Percentiles rank a stretch among this genome's conserved stretches.
phyloP scores from a whole-genome alignment of 2,329 filamentous ascomycete species.

The Botryotinia convoluta region DNA sequence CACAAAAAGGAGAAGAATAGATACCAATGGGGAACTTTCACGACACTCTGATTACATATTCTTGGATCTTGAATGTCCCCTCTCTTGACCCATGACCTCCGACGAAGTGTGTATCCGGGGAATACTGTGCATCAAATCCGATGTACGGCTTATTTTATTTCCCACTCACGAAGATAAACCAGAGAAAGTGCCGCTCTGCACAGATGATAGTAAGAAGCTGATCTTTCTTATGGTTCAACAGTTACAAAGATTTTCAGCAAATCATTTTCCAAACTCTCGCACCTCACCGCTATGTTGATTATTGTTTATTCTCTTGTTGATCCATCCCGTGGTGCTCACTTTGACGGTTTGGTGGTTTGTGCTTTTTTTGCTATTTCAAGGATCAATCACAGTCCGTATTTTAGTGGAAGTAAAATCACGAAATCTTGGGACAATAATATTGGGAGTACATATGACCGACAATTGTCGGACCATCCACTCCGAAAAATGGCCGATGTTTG shows the following conservation, averaged over 20 bases:
- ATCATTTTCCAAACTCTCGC: neutral
- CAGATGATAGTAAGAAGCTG: neutral
- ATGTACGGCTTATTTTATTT: neutral
- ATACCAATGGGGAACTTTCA: neutral
- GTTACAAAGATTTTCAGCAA: neutral
- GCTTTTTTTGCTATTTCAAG: neutral
- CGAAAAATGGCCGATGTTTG: neutral
- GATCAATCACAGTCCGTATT: neutral
- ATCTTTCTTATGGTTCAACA: neutral
- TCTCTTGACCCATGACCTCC: neutral
- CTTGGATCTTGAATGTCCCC: neutral
- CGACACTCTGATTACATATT: neutral
- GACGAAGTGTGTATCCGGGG: neutral
- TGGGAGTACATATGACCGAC: conserved; percentile 6
- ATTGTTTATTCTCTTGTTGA: neutral
- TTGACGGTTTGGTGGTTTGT: neutral
- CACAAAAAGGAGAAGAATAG: neutral
- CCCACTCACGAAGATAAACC: neutral
- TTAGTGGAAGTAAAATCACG: neutral
- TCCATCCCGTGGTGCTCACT: conserved; percentile 1
- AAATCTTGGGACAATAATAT: neutral
- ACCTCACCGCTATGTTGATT: conserved; percentile 13
- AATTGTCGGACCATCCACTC: neutral
- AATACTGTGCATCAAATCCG: conserved; percentile 1
- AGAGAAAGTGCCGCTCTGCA: neutral